Evolutionary conservation across 768 basidiomycete species (phyloP).

Genomic region (Boletus fagicola): DNA sequence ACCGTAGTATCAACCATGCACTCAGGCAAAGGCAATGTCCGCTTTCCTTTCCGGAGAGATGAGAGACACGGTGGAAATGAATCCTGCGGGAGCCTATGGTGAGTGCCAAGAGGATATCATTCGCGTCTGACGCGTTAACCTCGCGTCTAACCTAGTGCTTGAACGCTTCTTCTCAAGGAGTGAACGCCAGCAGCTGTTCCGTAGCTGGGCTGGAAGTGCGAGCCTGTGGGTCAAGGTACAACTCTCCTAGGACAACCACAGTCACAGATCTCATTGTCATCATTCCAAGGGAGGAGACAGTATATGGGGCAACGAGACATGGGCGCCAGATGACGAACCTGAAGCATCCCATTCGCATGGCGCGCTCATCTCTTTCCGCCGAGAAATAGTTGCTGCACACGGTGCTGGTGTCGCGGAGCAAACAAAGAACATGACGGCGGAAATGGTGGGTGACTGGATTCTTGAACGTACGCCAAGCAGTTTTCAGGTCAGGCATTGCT

Average conservation of each 20-base stretch:
- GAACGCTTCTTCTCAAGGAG: constrained; percentile 88
- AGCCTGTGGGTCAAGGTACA: constrained; percentile 92
- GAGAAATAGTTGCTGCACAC: constrained; percentile 11
- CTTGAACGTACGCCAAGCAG: constrained; percentile 74
- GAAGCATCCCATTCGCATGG: constrained; percentile 66
- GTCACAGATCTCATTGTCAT: neutral
- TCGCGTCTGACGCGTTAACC: neutral
- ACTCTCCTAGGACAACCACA: neutral
- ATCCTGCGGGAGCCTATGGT: constrained; percentile 79
- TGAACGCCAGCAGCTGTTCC: constrained; percentile 86
- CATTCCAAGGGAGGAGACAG: constrained; percentile 66
- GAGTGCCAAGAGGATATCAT: constrained; percentile 8
- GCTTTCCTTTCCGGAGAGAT: constrained; percentile 96
- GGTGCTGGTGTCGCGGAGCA: constrained; percentile 14
- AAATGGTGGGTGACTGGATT: constrained; percentile 75
- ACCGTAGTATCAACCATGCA: neutral
- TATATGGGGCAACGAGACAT: constrained; percentile 75
- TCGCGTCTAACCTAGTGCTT: constrained; percentile 46
- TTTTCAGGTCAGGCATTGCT: constrained; percentile 62
- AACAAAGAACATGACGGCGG: constrained; percentile 70
- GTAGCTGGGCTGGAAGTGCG: constrained; percentile 93
- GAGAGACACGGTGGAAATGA: constrained; percentile 87
- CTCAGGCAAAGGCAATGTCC: constrained; percentile 89
- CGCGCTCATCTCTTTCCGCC: constrained; percentile 78
- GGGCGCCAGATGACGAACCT: constrained; percentile 76